Percentiles rank a stretch among this genome's conserved stretches.
These are phyloP conservation scores for Colletotrichum aenigma DNA, from an alignment of 2,329 filamentous ascomycete genomes.

Conservation along the genomic window DNA sequence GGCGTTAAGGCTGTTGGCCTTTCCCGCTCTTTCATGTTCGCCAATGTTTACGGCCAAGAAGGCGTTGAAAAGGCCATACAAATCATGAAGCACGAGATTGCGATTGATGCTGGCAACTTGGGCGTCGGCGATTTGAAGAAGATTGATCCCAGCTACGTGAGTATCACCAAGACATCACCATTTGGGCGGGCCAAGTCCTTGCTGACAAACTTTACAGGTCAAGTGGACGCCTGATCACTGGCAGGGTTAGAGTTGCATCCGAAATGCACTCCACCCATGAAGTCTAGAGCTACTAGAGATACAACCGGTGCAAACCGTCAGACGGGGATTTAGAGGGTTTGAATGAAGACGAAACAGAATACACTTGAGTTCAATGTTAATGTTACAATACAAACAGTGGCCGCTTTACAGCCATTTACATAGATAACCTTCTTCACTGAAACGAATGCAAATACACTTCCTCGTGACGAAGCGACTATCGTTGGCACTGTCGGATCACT, in stretches of 20 bases:
- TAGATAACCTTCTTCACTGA: too few species aligned
- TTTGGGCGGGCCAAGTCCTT: background rate
- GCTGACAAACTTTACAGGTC: background rate
- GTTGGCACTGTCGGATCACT: too few species aligned
- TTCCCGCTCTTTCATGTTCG: constrained; percentile 56
- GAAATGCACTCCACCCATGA: background rate
- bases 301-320: background rate
- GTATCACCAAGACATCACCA: background rate
- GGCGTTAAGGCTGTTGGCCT: constrained; percentile 49
- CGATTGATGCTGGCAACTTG: constrained; percentile 47
- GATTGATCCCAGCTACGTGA: constrained; percentile 29
- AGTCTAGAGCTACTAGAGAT: background rate
- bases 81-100: constrained; percentile 55
- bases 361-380: too few species aligned
- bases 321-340: background rate
- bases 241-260: background rate
- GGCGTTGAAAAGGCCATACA: constrained; percentile 48
- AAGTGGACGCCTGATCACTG: background rate
- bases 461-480: too few species aligned
- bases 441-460: too few species aligned
- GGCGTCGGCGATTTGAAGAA: constrained; percentile 41
- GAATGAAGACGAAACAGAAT: too few species aligned
- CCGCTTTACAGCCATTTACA: too few species aligned
- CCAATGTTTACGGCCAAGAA: constrained; percentile 54
- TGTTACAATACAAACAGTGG: too few species aligned